Percentiles rank a stretch among this genome's conserved stretches.
Conservation (phyloP, 164 flowering plant species). For the Dillenia suffruticosa region DNA sequence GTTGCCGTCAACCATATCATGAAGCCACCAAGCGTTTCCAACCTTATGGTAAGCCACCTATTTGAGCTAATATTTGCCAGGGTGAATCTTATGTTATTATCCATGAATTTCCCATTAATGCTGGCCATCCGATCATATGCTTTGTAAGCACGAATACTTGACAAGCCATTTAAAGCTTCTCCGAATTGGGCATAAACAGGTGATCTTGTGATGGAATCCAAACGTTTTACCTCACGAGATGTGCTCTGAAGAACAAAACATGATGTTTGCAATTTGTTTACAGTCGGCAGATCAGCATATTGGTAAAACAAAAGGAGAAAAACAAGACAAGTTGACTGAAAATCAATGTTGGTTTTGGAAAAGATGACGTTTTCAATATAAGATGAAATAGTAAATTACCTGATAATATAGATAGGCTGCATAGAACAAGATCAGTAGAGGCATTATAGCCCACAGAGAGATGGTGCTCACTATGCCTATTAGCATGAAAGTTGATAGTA, state of each 20-base stretch:
- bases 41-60: constrained; percentile 95
- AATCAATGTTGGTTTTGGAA: too few species aligned
- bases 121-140: constrained; percentile 96
- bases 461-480: constrained; percentile 94
- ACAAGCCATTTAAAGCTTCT: constrained; percentile 91
- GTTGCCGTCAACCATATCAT: constrained; percentile 99
- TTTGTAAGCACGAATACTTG: constrained; percentile 92
- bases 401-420: constrained; percentile 90
- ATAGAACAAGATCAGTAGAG: constrained; percentile 88
- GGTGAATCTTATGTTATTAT: constrained; percentile 85
- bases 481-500: constrained; percentile 86
- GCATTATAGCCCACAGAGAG: constrained; percentile 98
- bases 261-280: neutral
- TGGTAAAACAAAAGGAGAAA: too few species aligned
- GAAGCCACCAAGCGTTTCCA: constrained; percentile 87
- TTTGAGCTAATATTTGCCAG: constrained; percentile 86
- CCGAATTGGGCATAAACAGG: constrained; percentile 99
- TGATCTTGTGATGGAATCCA: constrained; percentile 91
- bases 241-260: constrained; percentile 56
- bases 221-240: constrained; percentile 92
- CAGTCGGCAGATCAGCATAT: too few species aligned
- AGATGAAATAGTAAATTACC: constrained; percentile 35
- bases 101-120: constrained; percentile 90
- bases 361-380: too few species aligned
- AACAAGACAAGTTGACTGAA: too few species aligned